Percentiles rank a stretch among this genome's conserved stretches.
phyloP scores from a whole-genome alignment of 1,139 yeast genomes.

The Sugiyamaella xylanicola region DNA sequence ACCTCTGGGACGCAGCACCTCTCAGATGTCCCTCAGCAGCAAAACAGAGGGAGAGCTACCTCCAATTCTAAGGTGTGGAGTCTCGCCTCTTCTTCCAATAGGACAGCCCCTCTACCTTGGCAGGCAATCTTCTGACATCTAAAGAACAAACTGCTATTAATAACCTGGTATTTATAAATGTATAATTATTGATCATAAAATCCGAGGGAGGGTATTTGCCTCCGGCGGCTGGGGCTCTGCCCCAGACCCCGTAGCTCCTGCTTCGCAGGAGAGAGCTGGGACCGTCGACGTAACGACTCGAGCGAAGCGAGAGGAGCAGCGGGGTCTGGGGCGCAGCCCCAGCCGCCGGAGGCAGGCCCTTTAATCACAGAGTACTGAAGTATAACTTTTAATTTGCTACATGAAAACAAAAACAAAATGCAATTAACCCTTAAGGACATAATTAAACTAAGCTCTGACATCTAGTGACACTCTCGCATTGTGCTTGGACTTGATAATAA shows the following conservation, averaged over 20 bases:
- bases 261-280: no score
- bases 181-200: slow-evolving; percentile 3
- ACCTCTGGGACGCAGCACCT: not conserved
- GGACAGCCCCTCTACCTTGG: slow-evolving; percentile 21
- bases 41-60: slow-evolving; percentile 8
- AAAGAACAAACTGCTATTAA: no score
- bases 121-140: slow-evolving; percentile 17
- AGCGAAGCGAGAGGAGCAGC: no score
- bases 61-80: slow-evolving; percentile 21
- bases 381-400: slow-evolving; percentile 1
- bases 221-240: no score
- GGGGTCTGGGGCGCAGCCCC: no score
- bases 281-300: no score
- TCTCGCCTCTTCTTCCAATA: slow-evolving; percentile 27
- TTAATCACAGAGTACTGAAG: no score
- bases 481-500: slow-evolving; percentile 24
- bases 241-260: no score
- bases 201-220: no score
- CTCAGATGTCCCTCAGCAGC: not conserved
- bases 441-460: not conserved
- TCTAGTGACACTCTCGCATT: slow-evolving; percentile 34
- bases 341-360: no score
- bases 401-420: slow-evolving; percentile 2
- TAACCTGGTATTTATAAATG: slow-evolving; percentile 13
- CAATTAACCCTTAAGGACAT: not conserved